Evolutionary conservation across 1,284 basidiomycete genomes (phyloP), one percentile per base, ranked within the genome.

Genomic region (Marasmius oreades): DNA sequence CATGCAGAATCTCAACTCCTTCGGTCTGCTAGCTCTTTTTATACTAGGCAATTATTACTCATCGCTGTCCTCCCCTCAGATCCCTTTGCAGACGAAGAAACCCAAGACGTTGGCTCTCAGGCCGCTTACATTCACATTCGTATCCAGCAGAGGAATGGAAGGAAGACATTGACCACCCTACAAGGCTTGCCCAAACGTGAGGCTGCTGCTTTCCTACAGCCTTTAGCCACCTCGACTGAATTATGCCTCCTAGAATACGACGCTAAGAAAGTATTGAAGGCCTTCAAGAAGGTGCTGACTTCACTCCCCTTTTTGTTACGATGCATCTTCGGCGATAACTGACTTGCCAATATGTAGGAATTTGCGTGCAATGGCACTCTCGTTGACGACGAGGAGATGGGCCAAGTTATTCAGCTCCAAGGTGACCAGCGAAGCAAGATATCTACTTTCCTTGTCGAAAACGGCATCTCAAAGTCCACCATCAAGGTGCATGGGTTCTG

Each of bases 321-420:
- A 33, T 43, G 48, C 23, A 52, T 20, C 24, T 7, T 46, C 14
- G 23, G 10, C 48, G 44, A 33, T 39, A 37, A 16, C 11, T 45
- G 28, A 57, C 56, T 24, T 47, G 34, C 53, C 23, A 18, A 23
- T 22, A 10, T 42, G 23, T 68, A 97, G 92, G 95, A 98, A 80
- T 98, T 99, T 67, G 97, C 97, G 61, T 99, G 97, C 82, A 99
- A 99, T 78, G 97, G 97, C 64, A 97, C 92, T 61, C 84, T 99
- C 67, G 93, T 98, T 66, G 93, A 97, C 62, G 94, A 97, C 78
- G 92, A 93, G 75, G 94, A 97, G 77, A 88, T 95, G 77, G 97
- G 97, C 58, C 85, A 96, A 77, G 93, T 99, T 70, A 95, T 99
- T 71, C 97, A 99, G 78, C 88, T 99, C 65, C 97, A 99, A 75